A percentile compares a stretch with the other conserved stretches of the same genome.
Evolutionary conservation across 2,329 filamentous ascomycete genomes (phyloP).

Genomic region (Aspergillus ibericus): DNA sequence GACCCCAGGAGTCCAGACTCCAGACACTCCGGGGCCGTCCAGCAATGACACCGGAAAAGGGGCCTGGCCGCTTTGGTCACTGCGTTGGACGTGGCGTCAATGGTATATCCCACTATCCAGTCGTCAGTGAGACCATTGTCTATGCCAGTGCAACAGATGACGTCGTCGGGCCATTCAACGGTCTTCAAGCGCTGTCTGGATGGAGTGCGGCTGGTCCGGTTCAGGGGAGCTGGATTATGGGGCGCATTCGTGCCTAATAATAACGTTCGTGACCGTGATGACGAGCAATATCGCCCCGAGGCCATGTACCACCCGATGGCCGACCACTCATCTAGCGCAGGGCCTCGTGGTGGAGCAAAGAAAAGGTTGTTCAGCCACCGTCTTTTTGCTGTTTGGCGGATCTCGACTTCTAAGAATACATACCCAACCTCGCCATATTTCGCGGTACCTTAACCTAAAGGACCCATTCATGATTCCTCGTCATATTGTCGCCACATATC

Average conservation of each 20-base stretch:
- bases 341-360: slow-evolving; percentile 23
- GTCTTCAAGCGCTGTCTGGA: background rate
- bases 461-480: background rate
- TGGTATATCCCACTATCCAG: background rate
- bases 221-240: background rate
- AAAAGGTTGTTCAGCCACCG: slow-evolving; percentile 35
- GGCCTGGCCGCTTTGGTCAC: background rate
- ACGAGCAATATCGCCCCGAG: background rate
- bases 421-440: slow-evolving; percentile 24
- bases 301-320: background rate
- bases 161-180: background rate
- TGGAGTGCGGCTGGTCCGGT: background rate
- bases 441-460: background rate
- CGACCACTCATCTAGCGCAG: slow-evolving; percentile 1
- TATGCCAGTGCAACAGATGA: background rate
- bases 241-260: background rate
- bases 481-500: slow-evolving; percentile 2
- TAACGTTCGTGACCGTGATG: background rate
- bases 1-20: slow-evolving; percentile 5
- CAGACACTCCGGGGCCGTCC: background rate
- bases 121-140: slow-evolving; percentile 1
- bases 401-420: slow-evolving; percentile 6
- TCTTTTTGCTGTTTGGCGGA: slow-evolving; percentile 25
- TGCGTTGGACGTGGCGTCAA: slow-evolving; percentile 6
- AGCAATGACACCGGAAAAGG: background rate